These are phyloP conservation scores for Penicillium rolfsii DNA, from an alignment of 2,329 filamentous ascomycete genomes.

Conservation along the genomic window DNA sequence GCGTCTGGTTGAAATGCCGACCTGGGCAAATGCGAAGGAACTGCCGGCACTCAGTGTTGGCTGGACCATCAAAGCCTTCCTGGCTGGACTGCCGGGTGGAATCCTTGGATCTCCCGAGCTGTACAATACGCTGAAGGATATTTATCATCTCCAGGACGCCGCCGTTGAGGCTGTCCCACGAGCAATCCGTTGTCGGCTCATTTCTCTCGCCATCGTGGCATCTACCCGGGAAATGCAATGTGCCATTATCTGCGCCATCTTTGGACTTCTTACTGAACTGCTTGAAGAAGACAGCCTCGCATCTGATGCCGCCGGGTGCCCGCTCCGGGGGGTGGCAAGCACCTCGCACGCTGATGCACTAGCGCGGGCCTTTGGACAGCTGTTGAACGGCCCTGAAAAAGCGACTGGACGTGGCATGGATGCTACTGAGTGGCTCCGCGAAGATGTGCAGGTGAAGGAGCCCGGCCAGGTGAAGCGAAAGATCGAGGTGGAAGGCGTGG, in stretches of 20 bases:
- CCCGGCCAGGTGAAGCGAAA: conserved; percentile 27
- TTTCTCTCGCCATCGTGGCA: conserved; percentile 43
- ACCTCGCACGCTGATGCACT: conserved; percentile 26
- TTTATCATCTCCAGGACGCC: conserved; percentile 31
- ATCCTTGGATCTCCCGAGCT: conserved; percentile 44
- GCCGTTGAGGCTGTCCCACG: conserved; percentile 14
- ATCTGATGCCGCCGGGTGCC: conserved; percentile 23
- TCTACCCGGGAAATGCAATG: conserved; percentile 44
- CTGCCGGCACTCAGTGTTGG: conserved; percentile 39
- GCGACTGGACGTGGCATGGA: background rate
- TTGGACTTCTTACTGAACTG: conserved; percentile 42
- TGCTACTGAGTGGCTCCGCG: conserved; percentile 7
- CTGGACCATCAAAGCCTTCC: conserved; percentile 40
- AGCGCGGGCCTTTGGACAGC: conserved; percentile 38
- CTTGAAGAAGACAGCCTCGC: conserved; percentile 27
- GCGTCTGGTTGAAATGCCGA: conserved; percentile 38
- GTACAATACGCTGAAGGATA: conserved; percentile 36
- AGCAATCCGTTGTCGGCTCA: conserved; percentile 36
- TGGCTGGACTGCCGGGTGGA: conserved; percentile 44
- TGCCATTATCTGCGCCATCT: conserved; percentile 46
- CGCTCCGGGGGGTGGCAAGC: conserved; percentile 28
- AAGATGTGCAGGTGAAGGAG: conserved; percentile 13
- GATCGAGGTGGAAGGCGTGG: conserved; percentile 35
- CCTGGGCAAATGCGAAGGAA: conserved; percentile 23
- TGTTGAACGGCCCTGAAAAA: conserved; percentile 30